Percentiles rank a stretch among this genome's conserved stretches.
Evolutionary conservation across 2,329 filamentous ascomycete species (phyloP).

Genomic region (Rutstroemia sp.): DNA sequence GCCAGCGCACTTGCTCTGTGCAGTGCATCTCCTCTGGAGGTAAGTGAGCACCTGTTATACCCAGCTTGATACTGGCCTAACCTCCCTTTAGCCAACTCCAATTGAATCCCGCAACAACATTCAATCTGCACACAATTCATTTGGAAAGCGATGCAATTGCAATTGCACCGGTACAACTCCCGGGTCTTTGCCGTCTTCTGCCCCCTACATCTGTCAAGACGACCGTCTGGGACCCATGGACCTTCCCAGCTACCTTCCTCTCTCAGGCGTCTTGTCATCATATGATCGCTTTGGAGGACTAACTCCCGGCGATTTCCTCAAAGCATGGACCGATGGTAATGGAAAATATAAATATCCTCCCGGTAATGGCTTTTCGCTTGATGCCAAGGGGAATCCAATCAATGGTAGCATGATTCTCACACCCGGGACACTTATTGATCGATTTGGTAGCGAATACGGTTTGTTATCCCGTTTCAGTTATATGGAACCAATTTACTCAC

Average conservation of each 20-base stretch:
- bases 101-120: background rate
- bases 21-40: conserved; percentile 2
- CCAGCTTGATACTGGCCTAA: background rate
- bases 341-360: background rate
- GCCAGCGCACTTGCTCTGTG: background rate
- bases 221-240: conserved; percentile 1
- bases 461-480: background rate
- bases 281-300: conserved; percentile 5
- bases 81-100: background rate
- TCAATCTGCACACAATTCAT: background rate
- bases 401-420: background rate
- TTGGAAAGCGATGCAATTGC: background rate
- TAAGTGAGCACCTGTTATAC: background rate
- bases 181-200: background rate
- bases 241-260: conserved; percentile 1
- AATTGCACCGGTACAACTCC: conserved; percentile 5
- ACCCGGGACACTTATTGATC: background rate
- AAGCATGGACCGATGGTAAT: background rate
- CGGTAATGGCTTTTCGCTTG: background rate
- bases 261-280: conserved; percentile 1
- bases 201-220: conserved; percentile 2
- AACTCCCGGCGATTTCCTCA: background rate
- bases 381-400: background rate
- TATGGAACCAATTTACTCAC: background rate
- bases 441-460: conserved; percentile 8